These are phyloP conservation scores for Calonectria henricotiae DNA, from an alignment of 2,329 filamentous ascomycete genomes.

Conservation along the genomic window DNA sequence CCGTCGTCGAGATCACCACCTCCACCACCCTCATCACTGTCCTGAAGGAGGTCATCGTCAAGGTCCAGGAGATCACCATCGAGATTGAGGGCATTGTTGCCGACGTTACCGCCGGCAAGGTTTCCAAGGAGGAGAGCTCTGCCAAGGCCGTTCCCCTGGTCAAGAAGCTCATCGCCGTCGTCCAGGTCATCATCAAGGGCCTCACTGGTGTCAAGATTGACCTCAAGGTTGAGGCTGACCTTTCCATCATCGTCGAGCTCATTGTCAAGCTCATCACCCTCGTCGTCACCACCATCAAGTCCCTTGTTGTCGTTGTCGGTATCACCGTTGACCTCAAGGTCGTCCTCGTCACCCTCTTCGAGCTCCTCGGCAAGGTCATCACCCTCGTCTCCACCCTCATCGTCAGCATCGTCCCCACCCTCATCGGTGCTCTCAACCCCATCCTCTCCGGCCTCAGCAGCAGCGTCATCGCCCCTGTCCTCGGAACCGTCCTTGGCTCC, in stretches of 20 bases:
- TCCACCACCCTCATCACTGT: slow-evolving; percentile 9
- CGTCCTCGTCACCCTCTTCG: slow-evolving; percentile 16
- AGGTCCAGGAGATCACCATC: not conserved
- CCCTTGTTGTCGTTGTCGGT: not conserved
- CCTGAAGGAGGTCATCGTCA: slow-evolving; percentile 10
- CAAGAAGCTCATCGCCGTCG: slow-evolving; percentile 8
- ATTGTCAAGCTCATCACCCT: slow-evolving; percentile 16
- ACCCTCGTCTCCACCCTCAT: not conserved
- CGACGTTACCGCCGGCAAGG: slow-evolving; percentile 10
- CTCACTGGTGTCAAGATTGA: slow-evolving; percentile 3
- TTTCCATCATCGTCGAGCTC: slow-evolving; percentile 13
- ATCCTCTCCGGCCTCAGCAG: slow-evolving; percentile 16
- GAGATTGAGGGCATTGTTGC: not conserved
- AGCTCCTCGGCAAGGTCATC: slow-evolving; percentile 11
- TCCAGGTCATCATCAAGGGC: slow-evolving; percentile 4
- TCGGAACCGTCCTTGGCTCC: slow-evolving; percentile 4
- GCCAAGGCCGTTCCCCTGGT: not conserved
- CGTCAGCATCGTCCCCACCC: not conserved
- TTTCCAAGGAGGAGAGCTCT: not conserved
- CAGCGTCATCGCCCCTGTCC: not conserved
- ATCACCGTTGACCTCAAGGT: slow-evolving; percentile 13
- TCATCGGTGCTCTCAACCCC: slow-evolving; percentile 5
- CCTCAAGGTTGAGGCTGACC: not conserved
- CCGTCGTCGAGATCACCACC: slow-evolving; percentile 8
- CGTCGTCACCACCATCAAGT: slow-evolving; percentile 11